A percentile compares a stretch with the other conserved stretches of the same genome.
These are phyloP conservation scores for Glycine soja DNA, from an alignment of 306 rosid genomes.

Conservation along the genomic window DNA sequence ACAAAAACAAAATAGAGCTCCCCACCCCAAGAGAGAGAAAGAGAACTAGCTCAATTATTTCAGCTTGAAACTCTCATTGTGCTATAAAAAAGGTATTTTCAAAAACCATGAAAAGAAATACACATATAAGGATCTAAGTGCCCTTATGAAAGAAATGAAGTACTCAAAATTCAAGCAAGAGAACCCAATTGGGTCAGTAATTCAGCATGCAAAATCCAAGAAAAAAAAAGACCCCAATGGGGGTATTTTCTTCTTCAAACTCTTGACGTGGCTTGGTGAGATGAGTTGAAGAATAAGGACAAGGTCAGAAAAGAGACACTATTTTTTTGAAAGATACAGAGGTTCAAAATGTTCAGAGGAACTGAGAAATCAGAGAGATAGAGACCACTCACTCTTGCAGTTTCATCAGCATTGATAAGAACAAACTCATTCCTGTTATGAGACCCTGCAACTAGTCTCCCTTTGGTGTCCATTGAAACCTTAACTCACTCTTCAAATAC, in stretches of 20 bases:
- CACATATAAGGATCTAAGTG: not conserved
- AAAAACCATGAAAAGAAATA: not conserved
- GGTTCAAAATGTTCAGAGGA: slow-evolving; percentile 27
- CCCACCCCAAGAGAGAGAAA: not conserved
- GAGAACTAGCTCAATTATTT: slow-evolving; percentile 17
- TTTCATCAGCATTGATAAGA: slow-evolving; percentile 84
- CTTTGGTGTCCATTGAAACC: slow-evolving; percentile 67
- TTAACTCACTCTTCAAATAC: slow-evolving; percentile 13
- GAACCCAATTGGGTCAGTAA: slow-evolving; percentile 4
- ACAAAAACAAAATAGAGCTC: not conserved
- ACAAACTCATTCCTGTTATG: slow-evolving; percentile 85
- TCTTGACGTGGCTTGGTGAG: not conserved
- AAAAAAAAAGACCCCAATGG: not conserved
- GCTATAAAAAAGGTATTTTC: not conserved
- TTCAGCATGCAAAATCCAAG: slow-evolving; percentile 36
- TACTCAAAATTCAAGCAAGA: not conserved
- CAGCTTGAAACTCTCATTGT: slow-evolving; percentile 19
- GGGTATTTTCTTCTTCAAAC: slow-evolving; percentile 23
- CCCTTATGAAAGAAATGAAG: slow-evolving; percentile 18
- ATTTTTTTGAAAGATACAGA: not conserved
- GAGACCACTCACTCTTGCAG: slow-evolving; percentile 66
- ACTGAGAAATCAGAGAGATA: slow-evolving; percentile 22
- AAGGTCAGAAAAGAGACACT: slow-evolving; percentile 22
- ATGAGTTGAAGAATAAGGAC: slow-evolving; percentile 20
- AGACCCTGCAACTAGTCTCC: slow-evolving; percentile 78